Conservation (phyloP, 2,329 filamentous ascomycete species). For the Xylaria sp. region DNA sequence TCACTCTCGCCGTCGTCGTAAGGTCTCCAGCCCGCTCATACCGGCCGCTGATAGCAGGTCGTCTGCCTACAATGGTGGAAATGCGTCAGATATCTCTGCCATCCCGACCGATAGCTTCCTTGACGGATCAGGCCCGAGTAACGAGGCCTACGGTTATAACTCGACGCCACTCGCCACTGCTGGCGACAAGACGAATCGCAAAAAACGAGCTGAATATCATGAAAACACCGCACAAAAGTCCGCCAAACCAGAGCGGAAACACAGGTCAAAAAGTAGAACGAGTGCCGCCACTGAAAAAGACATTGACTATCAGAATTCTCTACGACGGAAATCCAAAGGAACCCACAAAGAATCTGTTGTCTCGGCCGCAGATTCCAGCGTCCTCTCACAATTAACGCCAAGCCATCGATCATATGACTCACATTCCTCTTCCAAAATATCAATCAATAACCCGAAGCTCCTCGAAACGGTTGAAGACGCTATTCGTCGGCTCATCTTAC, state of each 20-base stretch:
- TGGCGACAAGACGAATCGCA: constrained; percentile 58
- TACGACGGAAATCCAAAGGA: constrained; percentile 63
- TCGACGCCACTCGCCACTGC: constrained; percentile 54
- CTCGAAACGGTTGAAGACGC: constrained; percentile 94
- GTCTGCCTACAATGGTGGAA: constrained; percentile 71
- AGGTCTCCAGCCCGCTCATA: constrained; percentile 72
- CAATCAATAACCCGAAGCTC: constrained; percentile 91
- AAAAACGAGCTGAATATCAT: constrained; percentile 57
- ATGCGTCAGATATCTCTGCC: constrained; percentile 87
- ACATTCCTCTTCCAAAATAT: constrained; percentile 70
- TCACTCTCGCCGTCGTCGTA: constrained; percentile 66
- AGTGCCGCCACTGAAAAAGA: constrained; percentile 62
- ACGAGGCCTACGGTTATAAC: constrained; percentile 45
- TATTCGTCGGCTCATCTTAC: constrained; percentile 87
- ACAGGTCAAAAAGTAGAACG: constrained; percentile 62
- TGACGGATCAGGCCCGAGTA: constrained; percentile 61
- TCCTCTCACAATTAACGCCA: constrained; percentile 63
- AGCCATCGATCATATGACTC: constrained; percentile 68
- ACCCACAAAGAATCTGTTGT: constrained; percentile 64
- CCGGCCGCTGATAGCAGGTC: constrained; percentile 66
- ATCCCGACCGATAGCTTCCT: constrained; percentile 71
- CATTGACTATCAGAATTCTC: constrained; percentile 58
- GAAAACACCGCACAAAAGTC: constrained; percentile 53
- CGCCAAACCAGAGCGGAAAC: constrained; percentile 61
- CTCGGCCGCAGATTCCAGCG: constrained; percentile 65